Evolutionary conservation across 2,329 filamentous ascomycete species (phyloP).

Genomic region (Torrubiellomyces zombiae): DNA sequence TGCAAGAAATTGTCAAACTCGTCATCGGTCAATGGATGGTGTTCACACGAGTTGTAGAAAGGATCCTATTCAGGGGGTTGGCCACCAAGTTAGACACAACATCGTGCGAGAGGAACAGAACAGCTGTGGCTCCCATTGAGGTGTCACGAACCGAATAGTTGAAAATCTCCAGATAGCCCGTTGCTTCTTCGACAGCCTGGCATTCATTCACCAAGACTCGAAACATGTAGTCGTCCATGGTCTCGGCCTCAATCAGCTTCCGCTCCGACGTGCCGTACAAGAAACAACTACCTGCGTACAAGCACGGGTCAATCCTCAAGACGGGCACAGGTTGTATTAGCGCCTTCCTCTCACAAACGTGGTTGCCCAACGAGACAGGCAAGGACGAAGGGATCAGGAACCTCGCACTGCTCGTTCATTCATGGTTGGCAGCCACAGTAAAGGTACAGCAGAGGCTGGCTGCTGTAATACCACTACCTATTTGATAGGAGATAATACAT

Average conservation of each 20-base stretch:
- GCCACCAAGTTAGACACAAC: neutral
- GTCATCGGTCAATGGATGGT: conserved; percentile 32
- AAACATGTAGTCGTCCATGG: conserved; percentile 45
- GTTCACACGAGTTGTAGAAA: conserved; percentile 29
- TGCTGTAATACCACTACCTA: no score
- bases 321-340: no score
- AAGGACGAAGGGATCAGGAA: no score
- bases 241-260: conserved; percentile 1
- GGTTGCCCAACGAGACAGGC: no score
- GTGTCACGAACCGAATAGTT: conserved; percentile 37
- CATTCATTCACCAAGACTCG: conserved; percentile 29
- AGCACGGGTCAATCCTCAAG: no score
- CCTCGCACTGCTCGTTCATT: no score
- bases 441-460: no score
- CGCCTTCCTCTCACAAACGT: no score
- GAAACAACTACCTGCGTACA: no score
- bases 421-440: no score
- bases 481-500: no score
- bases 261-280: no score
- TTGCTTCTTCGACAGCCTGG: conserved; percentile 31
- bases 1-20: conserved; percentile 42
- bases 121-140: neutral
- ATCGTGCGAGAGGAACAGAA: conserved; percentile 3
- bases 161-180: conserved; percentile 39
- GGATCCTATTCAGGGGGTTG: conserved; percentile 22